Percentiles rank a stretch among this genome's conserved stretches.
Conservation (phyloP, 2,329 filamentous ascomycete genomes). For the Salinomyces thailandicus region DNA sequence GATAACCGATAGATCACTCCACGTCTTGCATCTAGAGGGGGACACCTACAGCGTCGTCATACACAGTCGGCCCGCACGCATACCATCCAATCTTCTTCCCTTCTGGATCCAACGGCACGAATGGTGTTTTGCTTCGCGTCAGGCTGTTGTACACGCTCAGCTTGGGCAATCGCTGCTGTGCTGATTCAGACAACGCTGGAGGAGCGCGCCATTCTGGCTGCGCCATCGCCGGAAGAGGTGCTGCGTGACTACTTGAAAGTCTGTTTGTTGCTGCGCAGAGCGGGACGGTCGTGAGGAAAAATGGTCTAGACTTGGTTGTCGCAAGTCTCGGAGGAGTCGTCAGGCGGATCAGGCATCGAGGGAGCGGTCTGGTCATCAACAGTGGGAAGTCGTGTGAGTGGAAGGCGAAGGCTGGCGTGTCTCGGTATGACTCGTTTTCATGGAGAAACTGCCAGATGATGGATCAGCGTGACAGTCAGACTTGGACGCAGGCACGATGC, state of each 20-base stretch:
- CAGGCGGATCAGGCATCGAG: conserved; percentile 2
- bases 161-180: conserved; percentile 34
- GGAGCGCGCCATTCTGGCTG: conserved; percentile 26
- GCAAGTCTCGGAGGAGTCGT: not conserved
- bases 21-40: too few relatives aligned
- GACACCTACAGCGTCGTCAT: conserved; percentile 52
- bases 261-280: conserved; percentile 1
- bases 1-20: too few relatives aligned
- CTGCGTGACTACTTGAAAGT: conserved; percentile 5
- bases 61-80: conserved; percentile 72
- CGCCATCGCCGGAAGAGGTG: conserved; percentile 7
- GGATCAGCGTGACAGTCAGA: too few relatives aligned
- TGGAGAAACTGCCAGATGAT: too few relatives aligned
- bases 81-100: conserved; percentile 71
- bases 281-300: not conserved
- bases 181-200: conserved; percentile 23
- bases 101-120: conserved; percentile 59
- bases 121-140: conserved; percentile 61
- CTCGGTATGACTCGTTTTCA: too few relatives aligned
- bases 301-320: not conserved
- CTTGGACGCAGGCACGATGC: too few relatives aligned
- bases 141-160: conserved; percentile 74
- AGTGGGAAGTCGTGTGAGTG: too few relatives aligned
- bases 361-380: not conserved
- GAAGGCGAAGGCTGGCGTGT: too few relatives aligned